A percentile compares a stretch with the other conserved stretches of the same genome.
Conservation (phyloP, 768 basidiomycete species). For the Termitomyces sp. region DNA sequence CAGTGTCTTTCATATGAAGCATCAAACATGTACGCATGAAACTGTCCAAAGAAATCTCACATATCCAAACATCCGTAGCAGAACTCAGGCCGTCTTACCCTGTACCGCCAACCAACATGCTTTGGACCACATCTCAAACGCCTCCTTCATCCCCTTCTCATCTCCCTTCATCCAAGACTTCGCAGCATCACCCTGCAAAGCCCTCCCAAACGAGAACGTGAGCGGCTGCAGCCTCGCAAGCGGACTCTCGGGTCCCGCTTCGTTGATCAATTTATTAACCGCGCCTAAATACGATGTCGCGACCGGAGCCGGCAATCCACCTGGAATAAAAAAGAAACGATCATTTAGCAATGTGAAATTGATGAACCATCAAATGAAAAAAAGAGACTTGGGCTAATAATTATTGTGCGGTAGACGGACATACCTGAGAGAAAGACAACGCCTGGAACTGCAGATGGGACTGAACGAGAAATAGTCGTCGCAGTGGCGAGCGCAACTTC, state of each 20-base stretch:
- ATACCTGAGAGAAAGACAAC: constrained; percentile 45
- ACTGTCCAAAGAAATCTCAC: not conserved
- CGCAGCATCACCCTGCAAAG: constrained; percentile 45
- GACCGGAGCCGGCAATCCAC: constrained; percentile 35
- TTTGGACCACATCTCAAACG: constrained; percentile 37
- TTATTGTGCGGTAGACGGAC: constrained; percentile 3
- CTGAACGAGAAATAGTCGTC: constrained; percentile 36
- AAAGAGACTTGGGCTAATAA: not conserved
- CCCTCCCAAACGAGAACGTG: constrained; percentile 45
- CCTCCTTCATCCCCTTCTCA: constrained; percentile 28
- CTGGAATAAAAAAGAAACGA: constrained; percentile 15
- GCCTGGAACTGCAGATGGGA: constrained; percentile 42
- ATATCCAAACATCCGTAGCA: not conserved
- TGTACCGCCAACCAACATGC: constrained; percentile 36
- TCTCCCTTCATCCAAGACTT: constrained; percentile 41
- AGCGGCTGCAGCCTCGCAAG: constrained; percentile 36
- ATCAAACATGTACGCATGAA: not conserved
- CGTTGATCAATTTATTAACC: constrained; percentile 31
- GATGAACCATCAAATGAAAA: not conserved
- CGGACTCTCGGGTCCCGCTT: constrained; percentile 25
- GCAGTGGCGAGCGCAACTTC: constrained; percentile 41
- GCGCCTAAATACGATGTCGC: constrained; percentile 36
- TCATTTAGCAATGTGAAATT: not conserved
- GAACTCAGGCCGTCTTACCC: constrained; percentile 20
- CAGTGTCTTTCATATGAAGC: not conserved